A percentile compares a stretch with the other conserved stretches of the same genome.
Conservation (phyloP, 2,329 filamentous ascomycete species). For the Elsinoe perseae region DNA sequence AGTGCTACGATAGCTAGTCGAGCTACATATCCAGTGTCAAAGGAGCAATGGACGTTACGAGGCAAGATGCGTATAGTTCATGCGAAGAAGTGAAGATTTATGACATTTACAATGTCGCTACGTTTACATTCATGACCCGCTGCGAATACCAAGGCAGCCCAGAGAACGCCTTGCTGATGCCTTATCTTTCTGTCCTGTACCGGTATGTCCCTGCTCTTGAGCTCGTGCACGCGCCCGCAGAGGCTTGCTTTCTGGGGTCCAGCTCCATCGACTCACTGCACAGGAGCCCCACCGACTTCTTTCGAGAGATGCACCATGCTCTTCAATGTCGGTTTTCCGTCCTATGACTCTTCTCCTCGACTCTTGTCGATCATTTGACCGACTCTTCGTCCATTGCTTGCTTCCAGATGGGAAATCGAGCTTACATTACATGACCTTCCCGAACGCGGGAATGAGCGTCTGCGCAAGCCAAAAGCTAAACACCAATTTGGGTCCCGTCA, state of each 20-base stretch:
- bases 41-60: no score
- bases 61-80: not conserved
- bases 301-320: no score
- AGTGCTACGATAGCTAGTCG: no score
- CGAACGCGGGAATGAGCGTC: conserved; percentile 92
- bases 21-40: no score
- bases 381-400: not conserved
- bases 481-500: conserved; percentile 97
- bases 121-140: not conserved
- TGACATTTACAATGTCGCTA: not conserved
- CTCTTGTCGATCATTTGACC: no score
- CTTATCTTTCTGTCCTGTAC: not conserved
- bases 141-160: not conserved
- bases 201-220: not conserved
- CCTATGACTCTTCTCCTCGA: no score
- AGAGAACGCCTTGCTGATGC: conserved; percentile 9
- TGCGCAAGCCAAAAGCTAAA: conserved; percentile 99
- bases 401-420: not conserved
- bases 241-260: no score
- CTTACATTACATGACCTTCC: conserved; percentile 52
- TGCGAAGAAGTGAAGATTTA: not conserved
- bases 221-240: no score
- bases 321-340: no score
- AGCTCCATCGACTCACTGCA: no score
- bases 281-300: no score